These are phyloP conservation scores for Andrographis paniculata DNA, from an alignment of 305 asterid species.

Conservation along the genomic window DNA sequence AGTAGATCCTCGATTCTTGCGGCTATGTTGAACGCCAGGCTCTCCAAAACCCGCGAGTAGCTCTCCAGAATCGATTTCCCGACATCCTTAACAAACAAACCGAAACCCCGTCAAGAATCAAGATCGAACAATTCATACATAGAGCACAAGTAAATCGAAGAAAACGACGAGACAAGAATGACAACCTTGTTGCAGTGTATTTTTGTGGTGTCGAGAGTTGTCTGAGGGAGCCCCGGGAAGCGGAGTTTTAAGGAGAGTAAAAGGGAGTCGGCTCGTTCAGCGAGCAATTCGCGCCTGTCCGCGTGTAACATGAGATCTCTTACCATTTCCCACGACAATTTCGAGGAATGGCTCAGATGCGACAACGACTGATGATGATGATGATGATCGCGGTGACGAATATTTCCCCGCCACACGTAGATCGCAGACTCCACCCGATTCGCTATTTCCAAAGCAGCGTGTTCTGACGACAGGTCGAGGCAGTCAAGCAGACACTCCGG, in stretches of 20 bases:
- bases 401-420: constrained; percentile 57
- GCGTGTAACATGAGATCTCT: constrained; percentile 40
- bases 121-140: background rate
- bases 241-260: constrained; percentile 60
- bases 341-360: constrained; percentile 27
- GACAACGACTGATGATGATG: too few species aligned
- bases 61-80: constrained; percentile 91
- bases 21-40: constrained; percentile 71
- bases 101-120: background rate
- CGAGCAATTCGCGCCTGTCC: constrained; percentile 52
- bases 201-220: constrained; percentile 65
- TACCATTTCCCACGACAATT: constrained; percentile 56
- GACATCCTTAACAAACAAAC: constrained; percentile 47
- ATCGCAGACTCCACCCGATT: constrained; percentile 69
- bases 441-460: constrained; percentile 61
- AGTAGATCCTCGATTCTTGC: constrained; percentile 82
- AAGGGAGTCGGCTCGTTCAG: constrained; percentile 71
- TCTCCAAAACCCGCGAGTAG: constrained; percentile 84
- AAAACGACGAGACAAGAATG: too few species aligned
- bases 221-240: constrained; percentile 82
- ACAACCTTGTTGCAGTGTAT: constrained; percentile 77
- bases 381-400: too few species aligned
- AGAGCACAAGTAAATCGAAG: too few species aligned
- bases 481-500: constrained; percentile 65
- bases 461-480: constrained; percentile 76